These are phyloP conservation scores for Eucalyptus microcorys DNA, from an alignment of 345 rosid genomes.

Conservation along the genomic window DNA sequence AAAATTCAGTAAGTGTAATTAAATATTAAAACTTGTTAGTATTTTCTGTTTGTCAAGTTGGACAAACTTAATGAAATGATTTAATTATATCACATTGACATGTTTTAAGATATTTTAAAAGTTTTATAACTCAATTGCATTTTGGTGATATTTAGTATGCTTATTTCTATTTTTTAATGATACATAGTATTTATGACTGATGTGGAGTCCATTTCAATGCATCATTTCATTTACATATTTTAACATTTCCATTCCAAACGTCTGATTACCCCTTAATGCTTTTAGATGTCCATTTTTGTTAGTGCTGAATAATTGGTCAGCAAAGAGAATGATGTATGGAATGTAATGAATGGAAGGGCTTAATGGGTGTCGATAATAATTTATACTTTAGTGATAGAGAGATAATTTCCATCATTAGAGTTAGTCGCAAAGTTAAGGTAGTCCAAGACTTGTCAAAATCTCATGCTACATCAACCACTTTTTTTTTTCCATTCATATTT, in stretches of 20 bases:
- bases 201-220: background rate
- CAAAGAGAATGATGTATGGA: background rate
- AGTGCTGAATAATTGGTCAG: background rate
- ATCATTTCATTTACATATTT: background rate
- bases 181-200: background rate
- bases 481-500: background rate
- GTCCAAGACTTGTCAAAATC: background rate
- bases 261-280: background rate
- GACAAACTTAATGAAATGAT: background rate
- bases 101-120: too few relatives aligned
- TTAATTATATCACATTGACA: background rate
- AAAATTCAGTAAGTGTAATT: background rate
- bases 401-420: background rate
- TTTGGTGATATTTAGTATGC: background rate
- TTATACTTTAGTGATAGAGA: background rate
- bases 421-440: background rate
- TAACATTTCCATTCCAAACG: background rate
- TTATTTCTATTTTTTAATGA: background rate
- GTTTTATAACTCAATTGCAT: too few relatives aligned
- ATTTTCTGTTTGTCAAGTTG: too few relatives aligned
- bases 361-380: background rate
- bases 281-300: background rate
- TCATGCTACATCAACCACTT: background rate
- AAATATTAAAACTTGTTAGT: background rate
- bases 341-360: background rate